Percentiles rank a stretch among this genome's conserved stretches.
These are phyloP conservation scores for Mycena vulgaris DNA, from an alignment of 768 basidiomycete species.

Conservation along the genomic window DNA sequence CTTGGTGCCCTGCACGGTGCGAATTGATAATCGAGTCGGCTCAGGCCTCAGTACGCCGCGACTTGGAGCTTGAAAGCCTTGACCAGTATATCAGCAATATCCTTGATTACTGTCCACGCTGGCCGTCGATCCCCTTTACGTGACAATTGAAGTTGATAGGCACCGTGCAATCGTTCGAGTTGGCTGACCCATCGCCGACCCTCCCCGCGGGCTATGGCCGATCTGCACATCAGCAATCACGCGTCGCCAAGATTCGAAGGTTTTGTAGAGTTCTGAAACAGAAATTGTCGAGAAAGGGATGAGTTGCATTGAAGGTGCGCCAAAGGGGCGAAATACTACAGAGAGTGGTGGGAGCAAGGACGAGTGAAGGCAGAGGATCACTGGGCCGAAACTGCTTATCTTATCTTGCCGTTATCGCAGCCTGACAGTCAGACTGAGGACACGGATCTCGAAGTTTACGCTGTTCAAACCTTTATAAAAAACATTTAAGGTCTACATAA, in stretches of 20 bases:
- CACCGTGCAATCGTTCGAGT: not conserved
- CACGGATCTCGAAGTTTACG: not conserved
- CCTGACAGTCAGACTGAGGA: no score
- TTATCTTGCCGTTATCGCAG: no score
- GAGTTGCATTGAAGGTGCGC: no score
- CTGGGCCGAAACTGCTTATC: no score
- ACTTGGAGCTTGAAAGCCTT: not conserved
- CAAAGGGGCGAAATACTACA: no score
- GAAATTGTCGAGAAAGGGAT: no score
- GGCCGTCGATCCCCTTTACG: not conserved
- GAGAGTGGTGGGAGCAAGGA: no score
- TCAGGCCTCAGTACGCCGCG: not conserved
- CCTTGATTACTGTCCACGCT: not conserved
- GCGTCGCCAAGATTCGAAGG: no score
- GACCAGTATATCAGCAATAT: not conserved
- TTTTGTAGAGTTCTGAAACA: no score
- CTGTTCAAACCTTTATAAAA: not conserved
- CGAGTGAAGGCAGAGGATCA: no score
- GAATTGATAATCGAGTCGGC: not conserved
- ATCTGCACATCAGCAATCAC: no score
- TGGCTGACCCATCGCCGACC: not conserved
- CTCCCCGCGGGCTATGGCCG: no score
- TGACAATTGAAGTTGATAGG: not conserved
- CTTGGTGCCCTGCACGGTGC: not conserved
- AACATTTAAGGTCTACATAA: constrained; percentile 29